Base-by-base conservation (phyloP, 257 asterid genomes). In the Ocimum tenuiflorum region DNA sequence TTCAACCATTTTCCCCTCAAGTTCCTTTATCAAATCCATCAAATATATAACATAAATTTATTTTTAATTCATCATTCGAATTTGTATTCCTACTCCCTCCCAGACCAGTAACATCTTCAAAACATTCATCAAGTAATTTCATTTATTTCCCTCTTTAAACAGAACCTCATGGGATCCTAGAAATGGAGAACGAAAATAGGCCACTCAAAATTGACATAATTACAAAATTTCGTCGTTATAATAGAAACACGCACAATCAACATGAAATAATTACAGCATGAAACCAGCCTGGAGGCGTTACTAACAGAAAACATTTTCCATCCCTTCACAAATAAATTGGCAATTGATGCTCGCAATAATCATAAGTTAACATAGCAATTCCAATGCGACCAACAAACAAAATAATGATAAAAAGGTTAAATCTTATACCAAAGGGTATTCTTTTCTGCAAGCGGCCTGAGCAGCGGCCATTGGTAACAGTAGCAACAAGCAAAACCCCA, bases 371-470 rank as follows among this genome's bases (percentile, higher is more conserved):
- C n/a, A 31, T 5, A 18, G 50, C 15, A 36, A 47, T 48, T 49
- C 36, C 58, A 57, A 27, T 69, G 7, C 3, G 47, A 42, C 22
- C 9, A 69, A 23, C 54, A 61, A 48, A 10, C 19, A 55, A 56
- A 2, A 65, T 23, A 14, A 42, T 3, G 12, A 18, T 8, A 36
- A 71, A n/a, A 0, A 54, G 24, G 8, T 42, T 48, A 41, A 17
- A 38, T 1, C 2, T 14, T 33, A 23, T 77, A 82, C 91, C 85
- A 74, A 53, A 22, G 70, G 79, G 74, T 58, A 71, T 38, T 74
- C 83, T 35, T 80, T 80, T 20, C 71, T 39, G 78, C 91, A 85
- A 31, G 69, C 47, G 45, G 75, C 45, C 9, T 84, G 59, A 47
- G 71, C 67, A n/a, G 43, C 50, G 55, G 70, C 69, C 35, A 69